Conservation (phyloP, 805 yeast species). For the Candida tammaniensis region DNA sequence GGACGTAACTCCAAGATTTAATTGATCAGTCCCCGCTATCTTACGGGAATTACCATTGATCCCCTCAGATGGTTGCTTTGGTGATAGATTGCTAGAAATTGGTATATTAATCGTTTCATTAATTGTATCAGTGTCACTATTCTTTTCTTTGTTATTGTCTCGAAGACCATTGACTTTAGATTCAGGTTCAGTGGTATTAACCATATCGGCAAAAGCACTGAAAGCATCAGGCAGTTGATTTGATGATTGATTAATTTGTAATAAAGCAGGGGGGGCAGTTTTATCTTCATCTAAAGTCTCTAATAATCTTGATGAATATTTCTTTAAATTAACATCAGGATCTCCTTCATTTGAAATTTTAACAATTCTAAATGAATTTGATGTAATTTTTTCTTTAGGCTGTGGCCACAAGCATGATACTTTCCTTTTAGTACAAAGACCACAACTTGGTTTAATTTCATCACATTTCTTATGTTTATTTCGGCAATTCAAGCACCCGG, state of each 20-base stretch:
- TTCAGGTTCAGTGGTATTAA: too few species aligned
- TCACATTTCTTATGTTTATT: slow-evolving; percentile 17
- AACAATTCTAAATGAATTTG: slow-evolving; percentile 9
- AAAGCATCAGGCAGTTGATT: too few species aligned
- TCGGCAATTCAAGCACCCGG: slow-evolving; percentile 18
- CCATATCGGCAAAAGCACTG: neutral
- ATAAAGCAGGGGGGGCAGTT: neutral
- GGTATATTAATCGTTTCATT: too few species aligned
- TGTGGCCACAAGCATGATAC: slow-evolving; percentile 13
- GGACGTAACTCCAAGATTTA: too few species aligned
- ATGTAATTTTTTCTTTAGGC: slow-evolving; percentile 7
- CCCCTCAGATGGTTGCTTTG: too few species aligned
- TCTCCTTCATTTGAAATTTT: slow-evolving; percentile 6
- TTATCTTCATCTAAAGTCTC: slow-evolving; percentile 9
- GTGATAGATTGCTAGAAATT: too few species aligned
- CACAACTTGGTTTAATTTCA: slow-evolving; percentile 15
- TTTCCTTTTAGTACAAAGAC: slow-evolving; percentile 12
- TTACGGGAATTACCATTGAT: too few species aligned
- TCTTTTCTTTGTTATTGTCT: too few species aligned
- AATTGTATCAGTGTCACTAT: too few species aligned
- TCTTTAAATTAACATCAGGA: slow-evolving; percentile 3
- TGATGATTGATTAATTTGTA: neutral
- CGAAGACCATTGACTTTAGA: too few species aligned
- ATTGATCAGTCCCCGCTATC: too few species aligned
- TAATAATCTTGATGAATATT: slow-evolving; percentile 7